Conservation (phyloP, 2,329 filamentous ascomycete species). For the Cercospora berteroae region DNA sequence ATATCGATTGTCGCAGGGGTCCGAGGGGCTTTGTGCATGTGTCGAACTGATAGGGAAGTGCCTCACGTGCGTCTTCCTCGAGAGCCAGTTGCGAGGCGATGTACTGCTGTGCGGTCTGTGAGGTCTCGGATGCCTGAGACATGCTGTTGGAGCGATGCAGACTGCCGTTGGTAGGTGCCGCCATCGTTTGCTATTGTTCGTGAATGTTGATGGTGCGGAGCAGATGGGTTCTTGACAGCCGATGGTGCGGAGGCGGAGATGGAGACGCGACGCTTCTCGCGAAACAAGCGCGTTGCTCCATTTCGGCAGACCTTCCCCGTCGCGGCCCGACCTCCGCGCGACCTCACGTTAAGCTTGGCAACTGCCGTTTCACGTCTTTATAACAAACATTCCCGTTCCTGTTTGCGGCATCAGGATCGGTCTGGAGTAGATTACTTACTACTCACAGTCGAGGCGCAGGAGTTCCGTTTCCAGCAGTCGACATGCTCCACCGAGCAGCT, state of each 20-base stretch:
- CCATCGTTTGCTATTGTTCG: not conserved
- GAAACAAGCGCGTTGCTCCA: slow-evolving; percentile 1
- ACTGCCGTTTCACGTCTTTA: not conserved
- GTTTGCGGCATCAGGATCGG: too few relatives aligned
- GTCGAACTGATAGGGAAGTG: slow-evolving; percentile 92
- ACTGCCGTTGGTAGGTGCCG: not conserved
- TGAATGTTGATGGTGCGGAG: not conserved
- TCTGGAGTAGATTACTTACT: too few relatives aligned
- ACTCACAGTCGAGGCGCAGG: not conserved
- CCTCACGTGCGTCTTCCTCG: slow-evolving; percentile 92
- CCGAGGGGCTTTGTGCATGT: slow-evolving; percentile 89
- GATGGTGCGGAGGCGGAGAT: not conserved
- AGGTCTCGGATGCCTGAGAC: slow-evolving; percentile 43
- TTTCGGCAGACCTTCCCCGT: not conserved
- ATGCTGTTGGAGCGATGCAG: slow-evolving; percentile 21
- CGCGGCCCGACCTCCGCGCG: not conserved
- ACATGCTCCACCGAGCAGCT: too few relatives aligned
- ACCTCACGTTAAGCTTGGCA: not conserved
- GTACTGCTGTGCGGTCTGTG: slow-evolving; percentile 63
- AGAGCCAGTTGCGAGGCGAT: slow-evolving; percentile 85
- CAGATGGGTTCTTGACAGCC: not conserved
- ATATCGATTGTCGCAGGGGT: slow-evolving; percentile 80
- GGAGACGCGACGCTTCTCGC: not conserved
- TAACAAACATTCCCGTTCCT: too few relatives aligned
- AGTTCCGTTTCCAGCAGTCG: too few relatives aligned